Base-by-base conservation (phyloP, 202 grass and related monocot species). In the Musa balbisiana region DNA sequence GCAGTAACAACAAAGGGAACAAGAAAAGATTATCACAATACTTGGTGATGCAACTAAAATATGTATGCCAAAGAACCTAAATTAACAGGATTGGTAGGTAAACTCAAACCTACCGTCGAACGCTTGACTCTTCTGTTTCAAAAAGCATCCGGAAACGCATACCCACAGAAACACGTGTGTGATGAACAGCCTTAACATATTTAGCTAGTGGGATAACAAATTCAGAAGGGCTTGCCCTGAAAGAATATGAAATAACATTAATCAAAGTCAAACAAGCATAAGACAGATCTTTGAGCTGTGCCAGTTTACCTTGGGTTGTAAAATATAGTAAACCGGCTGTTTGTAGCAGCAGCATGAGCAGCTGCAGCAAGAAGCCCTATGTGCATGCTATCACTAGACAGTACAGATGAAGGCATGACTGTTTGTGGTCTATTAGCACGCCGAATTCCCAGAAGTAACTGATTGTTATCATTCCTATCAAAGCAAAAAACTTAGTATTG, bases 81-180 rank as follows among this genome's bases (percentile, higher is more conserved):
- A 58, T 11, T 29, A 27, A 52, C 27, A 55, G 17, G 14, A 17
- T 1, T 24, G 53, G 10, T 53, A 50, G 67, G 64, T 52, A 55
- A 1, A 73, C n/a, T 76, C 76, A 33, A 72, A 52, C 71, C 66
- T 83, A 95, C 95, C 95, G 82, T 65, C 95, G 81, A 76, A 99
- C 91, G 71, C 95, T 95, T 19, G 95, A 99, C 19, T 99, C 95
- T 79, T 99, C 95, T 53, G 95, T 99, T 84, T 99, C 96, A 81
- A 99, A 99, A 84, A 99, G 96, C 96, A 99, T 99, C 78, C 96
- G 80, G 80, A 99, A 99, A 51, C 96, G 96, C 91, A 99, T 99
- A 26, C 96, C 96, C 70, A 99, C 91, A 22, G 96, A 99, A 76
- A 99, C 88, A 65, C 96, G 96, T 23, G 96, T 95, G 79, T 99